Conservation (phyloP, 2,329 filamentous ascomycete genomes). For the Penicillium sumatraense region DNA sequence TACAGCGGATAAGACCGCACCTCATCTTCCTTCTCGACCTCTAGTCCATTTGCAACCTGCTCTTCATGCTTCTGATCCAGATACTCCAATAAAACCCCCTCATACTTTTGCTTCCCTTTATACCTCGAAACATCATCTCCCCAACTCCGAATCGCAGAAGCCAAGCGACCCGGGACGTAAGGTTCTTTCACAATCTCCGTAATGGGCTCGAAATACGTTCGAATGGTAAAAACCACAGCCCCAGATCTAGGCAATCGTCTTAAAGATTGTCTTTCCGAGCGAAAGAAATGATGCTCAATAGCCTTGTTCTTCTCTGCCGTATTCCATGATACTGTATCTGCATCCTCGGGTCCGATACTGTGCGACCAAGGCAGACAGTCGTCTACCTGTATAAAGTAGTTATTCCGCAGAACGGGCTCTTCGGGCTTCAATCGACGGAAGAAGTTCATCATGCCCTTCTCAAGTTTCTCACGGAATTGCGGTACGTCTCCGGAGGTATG, state of each 20-base stretch:
- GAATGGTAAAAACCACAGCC: conserved; percentile 73
- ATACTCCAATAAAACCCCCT: conserved; percentile 74
- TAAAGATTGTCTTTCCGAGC: conserved; percentile 75
- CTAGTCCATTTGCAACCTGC: conserved; percentile 70
- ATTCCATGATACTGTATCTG: conserved; percentile 68
- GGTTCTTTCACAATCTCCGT: conserved; percentile 70
- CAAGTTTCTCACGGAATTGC: conserved; percentile 70
- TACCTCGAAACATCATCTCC: conserved; percentile 76
- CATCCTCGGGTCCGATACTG: conserved; percentile 76
- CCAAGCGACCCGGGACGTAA: conserved; percentile 77
- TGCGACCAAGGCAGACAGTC: conserved; percentile 75
- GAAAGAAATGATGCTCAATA: conserved; percentile 75
- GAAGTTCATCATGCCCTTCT: conserved; percentile 81
- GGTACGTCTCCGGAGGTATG: conserved; percentile 79
- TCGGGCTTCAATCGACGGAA: conserved; percentile 73
- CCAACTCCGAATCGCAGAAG: conserved; percentile 81
- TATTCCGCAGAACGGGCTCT: conserved; percentile 70
- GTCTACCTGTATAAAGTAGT: conserved; percentile 89
- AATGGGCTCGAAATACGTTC: conserved; percentile 78
- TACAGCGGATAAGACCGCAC: conserved; percentile 65
- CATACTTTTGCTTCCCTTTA: conserved; percentile 77
- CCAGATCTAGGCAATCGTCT: conserved; percentile 64
- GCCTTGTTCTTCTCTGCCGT: conserved; percentile 75
- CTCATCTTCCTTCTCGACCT: conserved; percentile 65
- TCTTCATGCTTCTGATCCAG: conserved; percentile 74